Evolutionary conservation across 139 green algal species (phyloP), one percentile per base, ranked within the genome.

Genomic region (Cymbomonas tetramitiformis): DNA sequence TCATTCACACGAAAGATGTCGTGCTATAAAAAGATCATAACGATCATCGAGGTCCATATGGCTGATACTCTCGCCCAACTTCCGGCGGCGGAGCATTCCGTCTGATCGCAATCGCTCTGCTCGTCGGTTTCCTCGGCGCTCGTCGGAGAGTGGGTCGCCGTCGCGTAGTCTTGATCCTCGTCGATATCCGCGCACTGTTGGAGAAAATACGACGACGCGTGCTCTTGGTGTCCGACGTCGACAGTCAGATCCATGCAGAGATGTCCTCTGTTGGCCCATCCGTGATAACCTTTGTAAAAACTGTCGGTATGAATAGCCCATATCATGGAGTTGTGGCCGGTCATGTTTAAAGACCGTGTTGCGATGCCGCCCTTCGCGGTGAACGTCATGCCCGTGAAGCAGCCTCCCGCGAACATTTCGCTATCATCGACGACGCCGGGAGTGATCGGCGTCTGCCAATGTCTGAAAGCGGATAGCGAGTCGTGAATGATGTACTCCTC

Each of bases 271-370:
- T 39, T 39, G 6, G 12, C 6, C 26, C 4, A 54, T 18, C 51
- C 51, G 51, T 58, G 51, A 33, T 58, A 58, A 33, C 51, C 51
- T 33, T 58, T 58, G 29, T 47, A 33, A 33, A 30, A 58, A n/a
- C 32, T 58, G 15, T 56, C 24, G 29, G 51, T 19, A 39, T 58
- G 51, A 6, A 39, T n/a, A n/a, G 26, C 51, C 51, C 51, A 58
- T 18, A 58, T 58, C 18, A 58, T 18, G 26, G 51, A 48, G 51
- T 43, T 26, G 51, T 58, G 25, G 51, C 4, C 24, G 29, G 19
- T 33, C 8, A 40, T 31, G 4, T 43, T 40, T 6, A 58, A 33
- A 18, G 44, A 10, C n/a, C 26, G n/a, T 26, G n/a, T 15, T 12
- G 12, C 36, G 36, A 43, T 43, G 36, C 12, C 36, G 36, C 15